Percentiles rank a stretch among this genome's conserved stretches.
Conservation (phyloP, 495 filamentous ascomycete genomes). For the Talaromyces ruber region DNA sequence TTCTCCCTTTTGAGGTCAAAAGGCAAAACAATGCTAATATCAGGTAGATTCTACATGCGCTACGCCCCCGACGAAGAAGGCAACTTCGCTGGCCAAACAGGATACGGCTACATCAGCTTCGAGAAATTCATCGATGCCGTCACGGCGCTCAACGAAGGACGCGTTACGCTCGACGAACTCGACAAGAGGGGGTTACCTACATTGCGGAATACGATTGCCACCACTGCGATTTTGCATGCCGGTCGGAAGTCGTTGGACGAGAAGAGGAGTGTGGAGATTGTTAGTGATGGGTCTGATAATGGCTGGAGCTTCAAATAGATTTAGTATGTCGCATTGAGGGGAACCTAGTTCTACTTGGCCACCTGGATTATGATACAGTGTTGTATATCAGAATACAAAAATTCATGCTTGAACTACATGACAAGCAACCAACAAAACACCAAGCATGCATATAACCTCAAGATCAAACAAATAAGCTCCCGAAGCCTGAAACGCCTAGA, state of each 20-base stretch:
- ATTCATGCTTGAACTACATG: background rate
- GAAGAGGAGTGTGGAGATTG: constrained; percentile 65
- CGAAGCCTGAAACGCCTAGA: background rate
- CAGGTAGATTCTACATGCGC: constrained; percentile 74
- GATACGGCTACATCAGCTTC: constrained; percentile 89
- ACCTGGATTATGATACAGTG: constrained; percentile 3
- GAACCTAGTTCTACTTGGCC: background rate
- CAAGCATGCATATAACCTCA: background rate
- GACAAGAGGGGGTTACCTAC: constrained; percentile 78
- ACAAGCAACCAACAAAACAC: constrained; percentile 1
- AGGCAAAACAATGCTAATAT: background rate
- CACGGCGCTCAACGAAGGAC: constrained; percentile 63
- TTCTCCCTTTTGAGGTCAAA: background rate
- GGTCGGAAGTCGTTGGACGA: constrained; percentile 77
- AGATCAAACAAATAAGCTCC: background rate
- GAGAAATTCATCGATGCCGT: constrained; percentile 94
- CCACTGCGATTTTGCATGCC: constrained; percentile 83
- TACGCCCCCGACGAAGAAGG: constrained; percentile 94
- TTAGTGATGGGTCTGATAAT: constrained; percentile 39
- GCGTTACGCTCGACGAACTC: constrained; percentile 60
- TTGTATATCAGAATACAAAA: background rate
- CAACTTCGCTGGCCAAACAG: constrained; percentile 84
- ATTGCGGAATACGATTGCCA: constrained; percentile 79
- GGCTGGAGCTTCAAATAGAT: constrained; percentile 61
- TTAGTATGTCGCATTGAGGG: background rate